These are phyloP conservation scores for Plenodomus tracheiphilus DNA, from an alignment of 2,329 filamentous ascomycete genomes.

Conservation along the genomic window DNA sequence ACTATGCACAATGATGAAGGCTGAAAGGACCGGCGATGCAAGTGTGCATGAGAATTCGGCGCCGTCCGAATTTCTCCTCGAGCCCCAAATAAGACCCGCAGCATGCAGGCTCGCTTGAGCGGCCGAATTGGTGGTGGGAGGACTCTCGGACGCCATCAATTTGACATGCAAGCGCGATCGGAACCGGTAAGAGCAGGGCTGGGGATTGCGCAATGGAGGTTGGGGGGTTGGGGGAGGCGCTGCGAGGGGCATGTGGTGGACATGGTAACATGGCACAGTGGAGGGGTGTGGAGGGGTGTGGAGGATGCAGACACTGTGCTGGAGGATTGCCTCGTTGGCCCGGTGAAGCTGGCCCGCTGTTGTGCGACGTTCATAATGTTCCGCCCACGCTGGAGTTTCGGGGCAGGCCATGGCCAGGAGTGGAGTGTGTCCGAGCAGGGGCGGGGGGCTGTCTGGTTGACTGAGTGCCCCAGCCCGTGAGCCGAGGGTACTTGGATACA, in stretches of 20 bases:
- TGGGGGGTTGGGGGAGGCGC: too few species aligned
- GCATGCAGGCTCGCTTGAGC: constrained; percentile 33
- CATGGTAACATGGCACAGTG: not conserved
- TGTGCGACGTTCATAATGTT: constrained; percentile 17
- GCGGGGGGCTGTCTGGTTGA: constrained; percentile 7
- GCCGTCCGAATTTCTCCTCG: constrained; percentile 22
- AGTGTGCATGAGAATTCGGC: constrained; percentile 31
- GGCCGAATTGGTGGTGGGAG: constrained; percentile 21
- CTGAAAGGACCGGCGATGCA: constrained; percentile 18
- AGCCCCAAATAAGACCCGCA: constrained; percentile 27
- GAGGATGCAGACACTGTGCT: not conserved
- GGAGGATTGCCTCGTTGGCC: too few species aligned
- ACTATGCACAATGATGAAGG: constrained; percentile 28
- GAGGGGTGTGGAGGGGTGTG: too few species aligned
- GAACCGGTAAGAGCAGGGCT: constrained; percentile 9
- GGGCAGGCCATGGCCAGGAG: constrained; percentile 14
- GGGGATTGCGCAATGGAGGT: too few species aligned
- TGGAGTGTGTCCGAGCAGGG: constrained; percentile 25
- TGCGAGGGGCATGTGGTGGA: not conserved
- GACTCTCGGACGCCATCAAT: constrained; percentile 15
- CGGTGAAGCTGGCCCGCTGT: constrained; percentile 5
- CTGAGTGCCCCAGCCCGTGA: constrained; percentile 18
- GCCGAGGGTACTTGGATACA: constrained; percentile 14
- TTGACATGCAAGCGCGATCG: constrained; percentile 30
- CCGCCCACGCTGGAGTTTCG: constrained; percentile 11